phyloP scores from a whole-genome alignment of 1,284 basidiomycete genomes.

The Meira nashicola region DNA sequence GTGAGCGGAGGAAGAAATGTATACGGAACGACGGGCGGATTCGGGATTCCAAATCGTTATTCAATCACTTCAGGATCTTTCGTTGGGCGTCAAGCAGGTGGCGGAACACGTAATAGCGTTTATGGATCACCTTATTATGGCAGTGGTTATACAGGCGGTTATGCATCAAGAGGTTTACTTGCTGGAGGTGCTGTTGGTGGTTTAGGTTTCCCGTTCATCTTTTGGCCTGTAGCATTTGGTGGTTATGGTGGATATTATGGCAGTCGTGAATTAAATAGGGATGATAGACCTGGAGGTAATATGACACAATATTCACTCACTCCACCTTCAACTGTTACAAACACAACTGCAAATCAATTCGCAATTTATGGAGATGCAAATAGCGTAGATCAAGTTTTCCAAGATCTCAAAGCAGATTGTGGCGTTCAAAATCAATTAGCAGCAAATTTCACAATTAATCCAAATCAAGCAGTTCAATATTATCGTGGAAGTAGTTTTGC shows the following conservation, averaged over 20 bases:
- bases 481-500: constrained; percentile 12
- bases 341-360: constrained; percentile 2
- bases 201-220: constrained; percentile 16
- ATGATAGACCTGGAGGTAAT: constrained; percentile 13
- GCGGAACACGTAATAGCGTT: constrained; percentile 4
- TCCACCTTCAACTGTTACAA: neutral
- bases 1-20: constrained; percentile 5
- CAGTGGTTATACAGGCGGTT: constrained; percentile 10
- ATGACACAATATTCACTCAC: constrained; percentile 1
- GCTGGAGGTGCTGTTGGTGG: constrained; percentile 7
- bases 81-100: constrained; percentile 9
- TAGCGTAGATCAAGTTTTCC: neutral
- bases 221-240: constrained; percentile 13
- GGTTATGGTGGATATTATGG: constrained; percentile 13
- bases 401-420: constrained; percentile 3
- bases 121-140: constrained; percentile 8
- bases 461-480: constrained; percentile 16
- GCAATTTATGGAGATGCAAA: constrained; percentile 9
- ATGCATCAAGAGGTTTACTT: constrained; percentile 3
- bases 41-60: constrained; percentile 8
- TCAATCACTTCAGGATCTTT: constrained; percentile 12
- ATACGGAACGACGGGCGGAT: neutral
- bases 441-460: constrained; percentile 21
- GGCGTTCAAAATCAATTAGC: constrained; percentile 5
- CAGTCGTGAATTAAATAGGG: neutral